A percentile compares a stretch with the other conserved stretches of the same genome.
phyloP scores from a whole-genome alignment of 2,329 filamentous ascomycete genomes.

The Botryotinia convoluta region DNA sequence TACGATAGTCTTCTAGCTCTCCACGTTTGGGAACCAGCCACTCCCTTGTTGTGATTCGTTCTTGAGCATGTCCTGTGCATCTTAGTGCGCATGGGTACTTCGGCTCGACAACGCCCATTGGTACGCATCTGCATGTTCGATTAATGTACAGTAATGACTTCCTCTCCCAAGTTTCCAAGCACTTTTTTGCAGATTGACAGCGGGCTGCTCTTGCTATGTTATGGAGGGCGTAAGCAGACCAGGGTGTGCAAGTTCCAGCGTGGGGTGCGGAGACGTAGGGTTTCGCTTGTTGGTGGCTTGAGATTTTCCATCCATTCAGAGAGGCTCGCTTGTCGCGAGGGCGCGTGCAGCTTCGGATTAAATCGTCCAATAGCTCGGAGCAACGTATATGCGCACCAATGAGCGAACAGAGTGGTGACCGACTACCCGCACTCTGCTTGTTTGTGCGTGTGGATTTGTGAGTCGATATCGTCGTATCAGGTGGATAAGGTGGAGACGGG shows the following conservation, averaged over 20 bases:
- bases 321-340: conserved; percentile 1
- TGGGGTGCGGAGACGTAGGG: not conserved
- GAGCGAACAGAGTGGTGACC: not conserved
- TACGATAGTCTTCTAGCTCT: not conserved
- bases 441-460: not conserved
- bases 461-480: not conserved
- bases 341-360: not conserved
- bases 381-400: conserved; percentile 22
- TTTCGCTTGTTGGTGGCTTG: not conserved
- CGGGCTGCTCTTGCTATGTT: not conserved
- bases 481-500: not conserved
- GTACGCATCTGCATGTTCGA: conserved; percentile 1
- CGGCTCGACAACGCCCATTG: not conserved
- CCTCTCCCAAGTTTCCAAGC: not conserved
- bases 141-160: not conserved
- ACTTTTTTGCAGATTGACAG: not conserved
- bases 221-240: not conserved
- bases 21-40: not conserved
- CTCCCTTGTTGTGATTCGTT: not conserved
- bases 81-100: not conserved
- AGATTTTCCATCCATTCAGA: conserved; percentile 14
- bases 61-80: not conserved
- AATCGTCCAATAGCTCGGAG: not conserved
- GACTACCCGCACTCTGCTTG: not conserved
- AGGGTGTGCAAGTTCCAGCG: not conserved